Conservation (phyloP, 202 grass and related monocot species). For the Zoysia matrella region DNA sequence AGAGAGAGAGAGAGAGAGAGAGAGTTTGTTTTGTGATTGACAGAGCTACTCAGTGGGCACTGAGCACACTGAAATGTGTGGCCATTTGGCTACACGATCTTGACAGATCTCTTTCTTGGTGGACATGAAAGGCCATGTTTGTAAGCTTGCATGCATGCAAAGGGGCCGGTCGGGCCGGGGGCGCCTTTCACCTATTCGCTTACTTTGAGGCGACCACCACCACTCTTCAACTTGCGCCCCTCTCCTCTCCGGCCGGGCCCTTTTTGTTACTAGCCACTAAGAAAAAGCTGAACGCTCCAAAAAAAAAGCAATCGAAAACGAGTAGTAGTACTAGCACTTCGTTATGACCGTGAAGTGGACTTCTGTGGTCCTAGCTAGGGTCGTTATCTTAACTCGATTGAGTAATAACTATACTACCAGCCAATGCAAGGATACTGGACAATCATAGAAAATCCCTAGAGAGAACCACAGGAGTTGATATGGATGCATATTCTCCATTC, state of each 20-base stretch:
- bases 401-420: conserved; percentile 39
- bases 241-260: conserved; percentile 25
- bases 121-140: conserved; percentile 68
- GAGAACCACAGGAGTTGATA: conserved; percentile 4
- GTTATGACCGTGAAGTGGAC: conserved; percentile 37
- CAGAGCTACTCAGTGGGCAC: neutral
- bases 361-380: conserved; percentile 26
- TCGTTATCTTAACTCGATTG: conserved; percentile 64
- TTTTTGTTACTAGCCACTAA: conserved; percentile 46
- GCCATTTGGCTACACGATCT: conserved; percentile 56
- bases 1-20: neutral
- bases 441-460: conserved; percentile 28
- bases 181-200: conserved; percentile 49
- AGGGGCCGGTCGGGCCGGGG: conserved; percentile 31
- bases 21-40: too few relatives aligned
- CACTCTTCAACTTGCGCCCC: conserved; percentile 49
- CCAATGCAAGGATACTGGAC: conserved; percentile 4
- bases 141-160: conserved; percentile 53
- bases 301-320: conserved; percentile 36
- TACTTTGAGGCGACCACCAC: conserved; percentile 47
- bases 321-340: neutral
- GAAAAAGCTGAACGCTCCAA: conserved; percentile 32
- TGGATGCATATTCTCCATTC: neutral
- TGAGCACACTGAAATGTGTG: conserved; percentile 55
- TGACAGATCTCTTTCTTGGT: conserved; percentile 54